Percentiles rank a stretch among this genome's conserved stretches.
Evolutionary conservation across 805 yeast genomes (phyloP).

Genomic region (Phaffomyces opuntiae): DNA sequence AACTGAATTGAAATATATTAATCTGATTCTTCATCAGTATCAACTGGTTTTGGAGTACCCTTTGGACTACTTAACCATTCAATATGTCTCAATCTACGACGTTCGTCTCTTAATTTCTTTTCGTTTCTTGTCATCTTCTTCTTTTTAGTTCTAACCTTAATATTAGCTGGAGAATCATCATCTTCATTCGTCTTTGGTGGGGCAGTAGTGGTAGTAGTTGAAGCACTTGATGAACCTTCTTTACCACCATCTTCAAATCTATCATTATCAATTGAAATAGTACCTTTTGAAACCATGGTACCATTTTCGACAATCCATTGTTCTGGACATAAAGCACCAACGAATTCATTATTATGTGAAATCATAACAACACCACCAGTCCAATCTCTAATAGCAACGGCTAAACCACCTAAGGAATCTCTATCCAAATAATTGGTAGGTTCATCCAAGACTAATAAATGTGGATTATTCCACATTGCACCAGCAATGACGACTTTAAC

Average conservation of each 20-base stretch:
- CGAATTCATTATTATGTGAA: conserved; percentile 95
- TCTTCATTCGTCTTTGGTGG: conserved; percentile 45
- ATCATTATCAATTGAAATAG: conserved; percentile 61
- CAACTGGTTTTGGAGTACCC: conserved; percentile 94
- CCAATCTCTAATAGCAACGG: conserved; percentile 98
- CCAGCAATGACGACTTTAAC: conserved; percentile 99
- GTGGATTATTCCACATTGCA: conserved; percentile 99
- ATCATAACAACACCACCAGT: conserved; percentile 97
- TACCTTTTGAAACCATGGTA: conserved; percentile 76
- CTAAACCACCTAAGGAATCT: conserved; percentile 95
- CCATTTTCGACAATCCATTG: conserved; percentile 98
- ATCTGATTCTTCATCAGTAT: conserved; percentile 83
- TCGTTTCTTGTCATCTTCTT: conserved; percentile 98
- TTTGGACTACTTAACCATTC: conserved; percentile 95
- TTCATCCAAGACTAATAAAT: conserved; percentile 90
- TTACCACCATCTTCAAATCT: conserved; percentile 72
- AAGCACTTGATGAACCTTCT: conserved; percentile 28
- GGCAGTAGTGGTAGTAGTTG: conserved; percentile 24
- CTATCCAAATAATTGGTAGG: conserved; percentile 98
- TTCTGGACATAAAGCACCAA: conserved; percentile 96
- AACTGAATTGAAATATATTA: background rate
- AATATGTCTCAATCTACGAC: conserved; percentile 89
- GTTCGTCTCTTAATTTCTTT: conserved; percentile 81
- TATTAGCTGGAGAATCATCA: conserved; percentile 92
- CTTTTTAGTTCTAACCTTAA: conserved; percentile 87